Percentiles rank a stretch among this genome's conserved stretches.
phyloP scores from a whole-genome alignment of 805 yeast species.

The Pichia manshurica region DNA sequence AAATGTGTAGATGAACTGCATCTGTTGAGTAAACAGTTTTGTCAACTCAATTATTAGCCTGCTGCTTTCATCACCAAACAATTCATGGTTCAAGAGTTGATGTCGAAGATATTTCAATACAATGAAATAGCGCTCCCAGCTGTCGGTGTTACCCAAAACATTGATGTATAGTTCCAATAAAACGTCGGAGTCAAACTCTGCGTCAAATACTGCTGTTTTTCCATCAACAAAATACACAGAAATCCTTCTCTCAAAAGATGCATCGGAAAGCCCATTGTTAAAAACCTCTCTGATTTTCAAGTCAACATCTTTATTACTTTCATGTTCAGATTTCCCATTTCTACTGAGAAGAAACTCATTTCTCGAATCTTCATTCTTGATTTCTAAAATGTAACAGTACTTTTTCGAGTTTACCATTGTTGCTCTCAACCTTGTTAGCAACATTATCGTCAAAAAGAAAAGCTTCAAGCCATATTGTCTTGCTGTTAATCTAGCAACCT shows the following conservation, averaged over 20 bases:
- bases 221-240: conserved; percentile 22
- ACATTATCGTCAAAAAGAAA: conserved; percentile 4
- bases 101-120: conserved; percentile 64
- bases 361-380: background rate
- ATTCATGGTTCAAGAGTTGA: conserved; percentile 52
- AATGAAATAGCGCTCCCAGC: conserved; percentile 70
- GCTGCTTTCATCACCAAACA: conserved; percentile 40
- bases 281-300: conserved; percentile 19
- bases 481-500: conserved; percentile 3
- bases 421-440: conserved; percentile 6
- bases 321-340: background rate
- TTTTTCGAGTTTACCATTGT: background rate
- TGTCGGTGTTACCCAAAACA: conserved; percentile 46
- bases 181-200: conserved; percentile 42
- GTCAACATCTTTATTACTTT: background rate
- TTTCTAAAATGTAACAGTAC: background rate
- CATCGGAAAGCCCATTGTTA: conserved; percentile 29
- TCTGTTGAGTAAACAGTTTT: conserved; percentile 47
- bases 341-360: background rate
- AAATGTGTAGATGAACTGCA: conserved; percentile 46
- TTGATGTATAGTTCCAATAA: conserved; percentile 45
- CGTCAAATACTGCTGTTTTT: conserved; percentile 37
- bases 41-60: conserved; percentile 40
- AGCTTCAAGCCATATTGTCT: background rate
- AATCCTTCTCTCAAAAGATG: background rate